phyloP scores from a whole-genome alignment of 164 flowering plant species.

The Kingdonia uniflora region DNA sequence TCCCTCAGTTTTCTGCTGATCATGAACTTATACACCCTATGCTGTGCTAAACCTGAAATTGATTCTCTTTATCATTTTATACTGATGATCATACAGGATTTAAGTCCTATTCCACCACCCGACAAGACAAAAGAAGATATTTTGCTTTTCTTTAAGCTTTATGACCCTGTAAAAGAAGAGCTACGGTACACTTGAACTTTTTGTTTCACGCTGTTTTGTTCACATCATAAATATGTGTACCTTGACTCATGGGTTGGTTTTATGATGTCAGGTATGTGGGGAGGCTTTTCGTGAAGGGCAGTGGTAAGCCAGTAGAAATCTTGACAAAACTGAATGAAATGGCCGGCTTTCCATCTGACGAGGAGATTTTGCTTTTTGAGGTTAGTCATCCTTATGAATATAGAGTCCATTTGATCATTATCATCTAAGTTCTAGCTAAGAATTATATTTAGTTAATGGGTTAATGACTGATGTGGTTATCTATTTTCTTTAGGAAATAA shows the following conservation, averaged over 20 bases:
- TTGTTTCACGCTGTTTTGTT: neutral
- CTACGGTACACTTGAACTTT: conserved; percentile 36
- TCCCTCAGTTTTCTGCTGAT: neutral
- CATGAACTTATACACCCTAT: neutral
- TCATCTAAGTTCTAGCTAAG: too few relatives aligned
- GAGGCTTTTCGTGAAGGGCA: conserved; percentile 71
- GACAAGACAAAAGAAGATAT: conserved; percentile 83
- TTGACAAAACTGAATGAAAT: conserved; percentile 64
- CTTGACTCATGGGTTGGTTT: neutral
- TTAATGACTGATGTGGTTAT: neutral
- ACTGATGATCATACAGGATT: conserved; percentile 37
- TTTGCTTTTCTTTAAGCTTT: conserved; percentile 88
- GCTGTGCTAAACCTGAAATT: too few relatives aligned
- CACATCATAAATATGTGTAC: neutral
- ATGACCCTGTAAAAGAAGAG: conserved; percentile 79
- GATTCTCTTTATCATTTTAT: neutral
- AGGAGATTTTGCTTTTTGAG: conserved; percentile 95
- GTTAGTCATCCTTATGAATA: conserved; percentile 22
- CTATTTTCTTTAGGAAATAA: conserved; percentile 61
- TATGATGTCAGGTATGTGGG: conserved; percentile 69
- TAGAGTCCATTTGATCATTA: too few relatives aligned
- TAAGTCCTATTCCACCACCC: conserved; percentile 58
- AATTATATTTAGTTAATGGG: too few relatives aligned
- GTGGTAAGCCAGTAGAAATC: conserved; percentile 70
- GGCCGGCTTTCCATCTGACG: conserved; percentile 83